Evolutionary conservation across 2,329 filamentous ascomycete genomes (phyloP).

Genomic region (Nigrospora osmanthi): DNA sequence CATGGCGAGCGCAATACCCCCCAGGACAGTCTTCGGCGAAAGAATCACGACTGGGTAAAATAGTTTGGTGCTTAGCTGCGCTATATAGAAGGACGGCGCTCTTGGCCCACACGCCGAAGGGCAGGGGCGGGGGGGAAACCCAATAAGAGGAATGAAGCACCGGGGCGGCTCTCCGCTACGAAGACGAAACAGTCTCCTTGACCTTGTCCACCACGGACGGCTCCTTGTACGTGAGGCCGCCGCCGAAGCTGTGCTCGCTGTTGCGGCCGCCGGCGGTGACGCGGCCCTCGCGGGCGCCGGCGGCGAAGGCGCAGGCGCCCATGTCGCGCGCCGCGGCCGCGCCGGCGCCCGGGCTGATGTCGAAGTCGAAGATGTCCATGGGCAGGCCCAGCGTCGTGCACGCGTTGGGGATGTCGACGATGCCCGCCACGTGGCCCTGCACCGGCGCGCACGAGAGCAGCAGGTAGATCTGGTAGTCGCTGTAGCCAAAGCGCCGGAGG

Average conservation of each 20-base stretch:
- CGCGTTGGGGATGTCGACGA: constrained; percentile 86
- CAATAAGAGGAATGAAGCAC: too few species aligned
- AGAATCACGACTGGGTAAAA: too few species aligned
- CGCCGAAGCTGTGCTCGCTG: constrained; percentile 40
- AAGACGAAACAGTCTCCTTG: constrained; percentile 9
- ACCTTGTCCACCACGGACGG: constrained; percentile 8
- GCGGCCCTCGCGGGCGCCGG: constrained; percentile 33
- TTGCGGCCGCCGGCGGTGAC: constrained; percentile 36
- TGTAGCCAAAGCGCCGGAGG: constrained; percentile 64
- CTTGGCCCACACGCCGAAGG: too few species aligned
- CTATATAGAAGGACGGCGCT: too few species aligned
- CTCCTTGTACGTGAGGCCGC: constrained; percentile 40
- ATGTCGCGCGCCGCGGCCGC: constrained; percentile 47
- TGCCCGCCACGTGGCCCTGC: constrained; percentile 80
- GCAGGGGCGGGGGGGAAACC: too few species aligned
- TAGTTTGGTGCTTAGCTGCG: too few species aligned
- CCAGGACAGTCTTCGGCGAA: too few species aligned
- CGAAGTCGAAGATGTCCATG: constrained; percentile 93
- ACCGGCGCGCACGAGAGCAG: constrained; percentile 79
- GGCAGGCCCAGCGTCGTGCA: constrained; percentile 84
- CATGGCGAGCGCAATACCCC: too few species aligned
- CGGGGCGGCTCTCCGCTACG: constrained; percentile 1
- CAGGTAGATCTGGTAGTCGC: constrained; percentile 74
- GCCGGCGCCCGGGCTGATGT: constrained; percentile 58
- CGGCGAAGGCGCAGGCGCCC: constrained; percentile 62